Base-by-base conservation (phyloP, 1,139 yeast genomes). In the Geotrichum klebahnii region DNA sequence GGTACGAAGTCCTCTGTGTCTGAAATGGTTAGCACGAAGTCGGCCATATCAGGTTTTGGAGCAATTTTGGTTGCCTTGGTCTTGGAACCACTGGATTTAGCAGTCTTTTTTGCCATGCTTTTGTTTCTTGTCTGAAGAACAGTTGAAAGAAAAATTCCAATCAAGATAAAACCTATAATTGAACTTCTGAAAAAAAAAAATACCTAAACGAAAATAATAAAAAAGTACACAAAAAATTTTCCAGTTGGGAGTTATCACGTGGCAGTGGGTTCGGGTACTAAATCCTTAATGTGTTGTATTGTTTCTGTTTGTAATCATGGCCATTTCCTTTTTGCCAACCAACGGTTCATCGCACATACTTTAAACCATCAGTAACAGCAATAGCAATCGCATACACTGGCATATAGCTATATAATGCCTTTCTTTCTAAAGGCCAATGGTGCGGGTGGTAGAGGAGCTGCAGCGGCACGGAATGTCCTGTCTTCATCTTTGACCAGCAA, bases 21-120 rank as follows among this genome's bases (percentile, higher is more conserved):
- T 51, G 78, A 67, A 59, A 86, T 89, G n/a, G 95, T 86, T 51
- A 76, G 74, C 38, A 82, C 79, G 57, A 80, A 79, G 61, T 80
- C 82, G 50, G 71, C 59, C 44, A 56, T 39, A 5, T 31, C 34
- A 10, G 16, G 34, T 23, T 19, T 23, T 16, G 36, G 35, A 16
- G 12, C 38, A 3, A 24, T 14, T 29, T 28, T 12, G 12, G 29
- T 26, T 26, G 29, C 29, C 38, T 36, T 38, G n/a, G 38, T 8
- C 14, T 37, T 38, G 3, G n/a, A 4, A 8, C 28, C 40, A 17
- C 26, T 22, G 23, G 43, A 4, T 14, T 23, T 28, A 10, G 32
- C 32, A 5, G 8, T 20, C 20, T 33, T 32, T 19, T 46, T 46
- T 6, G 44, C 49, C 49, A 46, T 46, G n/a, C n/a, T 14, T 29